Evolutionary conservation across 331 rosid species (phyloP).

Genomic region (Erythrophleum ivorense): DNA sequence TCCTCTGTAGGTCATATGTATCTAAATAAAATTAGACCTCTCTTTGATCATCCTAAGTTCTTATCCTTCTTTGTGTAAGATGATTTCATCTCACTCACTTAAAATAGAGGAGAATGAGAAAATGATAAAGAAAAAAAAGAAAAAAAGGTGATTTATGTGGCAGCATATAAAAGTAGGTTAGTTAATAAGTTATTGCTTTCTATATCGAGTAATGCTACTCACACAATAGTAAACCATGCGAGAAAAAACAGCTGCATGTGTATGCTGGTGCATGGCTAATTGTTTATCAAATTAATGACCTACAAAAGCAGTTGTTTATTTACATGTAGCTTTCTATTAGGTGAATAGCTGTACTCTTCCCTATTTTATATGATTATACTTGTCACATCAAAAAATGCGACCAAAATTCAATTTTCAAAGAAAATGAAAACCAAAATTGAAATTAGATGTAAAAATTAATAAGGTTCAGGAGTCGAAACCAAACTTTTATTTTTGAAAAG

Average conservation of each 20-base stretch:
- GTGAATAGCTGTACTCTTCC: background rate
- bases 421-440: too few relatives aligned
- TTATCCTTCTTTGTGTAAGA: background rate
- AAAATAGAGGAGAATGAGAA: background rate
- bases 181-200: background rate
- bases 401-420: too few relatives aligned
- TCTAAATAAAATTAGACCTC: background rate
- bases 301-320: background rate
- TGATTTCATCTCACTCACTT: background rate
- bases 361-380: background rate
- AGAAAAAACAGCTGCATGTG: background rate
- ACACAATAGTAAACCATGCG: background rate
- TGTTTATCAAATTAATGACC: background rate
- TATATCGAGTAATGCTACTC: background rate
- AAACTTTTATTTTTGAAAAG: too few relatives aligned
- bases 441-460: too few relatives aligned
- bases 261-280: background rate
- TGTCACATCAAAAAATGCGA: too few relatives aligned
- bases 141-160: background rate
- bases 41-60: background rate
- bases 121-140: background rate
- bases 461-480: too few relatives aligned
- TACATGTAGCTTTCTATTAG: background rate
- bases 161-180: background rate
- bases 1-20: background rate